Base-by-base conservation (phyloP, 2,329 filamentous ascomycete genomes). In the Hypoxylon sp. region DNA sequence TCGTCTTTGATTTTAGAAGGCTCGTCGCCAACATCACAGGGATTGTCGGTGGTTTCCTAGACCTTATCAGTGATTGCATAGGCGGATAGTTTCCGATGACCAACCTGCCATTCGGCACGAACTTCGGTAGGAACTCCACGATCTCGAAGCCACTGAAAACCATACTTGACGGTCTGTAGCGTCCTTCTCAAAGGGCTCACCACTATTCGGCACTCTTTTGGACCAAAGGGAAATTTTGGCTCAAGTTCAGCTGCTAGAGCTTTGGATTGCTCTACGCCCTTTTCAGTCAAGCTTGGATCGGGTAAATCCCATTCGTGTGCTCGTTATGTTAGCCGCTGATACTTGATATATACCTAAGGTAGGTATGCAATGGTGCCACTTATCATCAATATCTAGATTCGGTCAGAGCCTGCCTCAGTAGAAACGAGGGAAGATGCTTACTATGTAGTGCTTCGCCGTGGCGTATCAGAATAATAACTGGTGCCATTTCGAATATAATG, bases 371-470 rank as follows among this genome's bases (percentile, higher is more conserved):
- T 45, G 42, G 45, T 61, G 38, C 52, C 42, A 75, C 74, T 75
- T 74, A 76, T 77, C 69, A 55, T 64, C 42, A 55, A 77, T 52
- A 61, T 77, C 75, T 77, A 44, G n/a, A 44, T 32, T 40, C 57
- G 33, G 60, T 69, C 48, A 67, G 61, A 24, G 6, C 7, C 26
- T 50, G 60, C 38, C 56, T 64, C 24, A 18, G 55, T 5, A 45
- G 22, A 14, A 38, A 7, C 9, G 38, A 12, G 26, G 26, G 30
- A 50, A 22, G 26, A 12, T 38, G 75, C 75, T 72, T 69, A 80
- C 80, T 81, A 51, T 81, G 79, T 50, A 74, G 38, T 36, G 79
- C 80, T 74, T 81, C 73, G 22, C 77, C 80, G 60, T 81, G 80
- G 49, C 80, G 74, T 62, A 81, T 79, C 4, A 81, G 65, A 63